Conservation (phyloP, 768 basidiomycete genomes). For the Leccinum aurantiacum region DNA sequence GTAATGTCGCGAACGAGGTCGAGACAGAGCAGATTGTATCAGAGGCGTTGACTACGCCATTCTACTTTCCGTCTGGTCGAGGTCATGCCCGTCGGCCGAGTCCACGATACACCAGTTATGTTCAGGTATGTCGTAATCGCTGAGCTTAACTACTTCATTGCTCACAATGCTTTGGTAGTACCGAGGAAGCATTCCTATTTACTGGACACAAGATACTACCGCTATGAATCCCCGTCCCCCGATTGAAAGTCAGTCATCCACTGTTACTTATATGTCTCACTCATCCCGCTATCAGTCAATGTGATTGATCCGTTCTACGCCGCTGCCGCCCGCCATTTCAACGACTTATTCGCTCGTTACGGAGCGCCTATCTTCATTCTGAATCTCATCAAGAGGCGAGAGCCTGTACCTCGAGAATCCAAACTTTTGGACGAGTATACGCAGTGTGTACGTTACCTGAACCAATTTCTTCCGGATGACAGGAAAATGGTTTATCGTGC, state of each 20-base stretch:
- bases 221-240: slow-evolving; percentile 92
- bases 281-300: slow-evolving; percentile 55
- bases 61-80: slow-evolving; percentile 63
- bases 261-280: slow-evolving; percentile 2
- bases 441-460: slow-evolving; percentile 88
- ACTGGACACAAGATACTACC: slow-evolving; percentile 93
- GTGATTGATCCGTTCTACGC: slow-evolving; percentile 94
- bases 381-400: slow-evolving; percentile 89
- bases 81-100: slow-evolving; percentile 55
- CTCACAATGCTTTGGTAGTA: slow-evolving; percentile 48
- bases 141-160: neutral
- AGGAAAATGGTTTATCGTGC: slow-evolving; percentile 90
- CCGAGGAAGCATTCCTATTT: slow-evolving; percentile 92
- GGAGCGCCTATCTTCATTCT: slow-evolving; percentile 87
- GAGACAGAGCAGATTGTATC: slow-evolving; percentile 98
- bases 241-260: slow-evolving; percentile 75
- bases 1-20: slow-evolving; percentile 97
- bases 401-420: slow-evolving; percentile 79
- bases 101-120: slow-evolving; percentile 92
- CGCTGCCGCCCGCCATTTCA: slow-evolving; percentile 91
- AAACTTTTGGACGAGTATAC: slow-evolving; percentile 90
- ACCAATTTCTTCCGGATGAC: slow-evolving; percentile 86
- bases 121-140: slow-evolving; percentile 56
- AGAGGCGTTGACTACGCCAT: slow-evolving; percentile 85
- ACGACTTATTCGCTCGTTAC: slow-evolving; percentile 85